Base-by-base conservation (phyloP, 129 eudicot species). In the Arctium minus region DNA sequence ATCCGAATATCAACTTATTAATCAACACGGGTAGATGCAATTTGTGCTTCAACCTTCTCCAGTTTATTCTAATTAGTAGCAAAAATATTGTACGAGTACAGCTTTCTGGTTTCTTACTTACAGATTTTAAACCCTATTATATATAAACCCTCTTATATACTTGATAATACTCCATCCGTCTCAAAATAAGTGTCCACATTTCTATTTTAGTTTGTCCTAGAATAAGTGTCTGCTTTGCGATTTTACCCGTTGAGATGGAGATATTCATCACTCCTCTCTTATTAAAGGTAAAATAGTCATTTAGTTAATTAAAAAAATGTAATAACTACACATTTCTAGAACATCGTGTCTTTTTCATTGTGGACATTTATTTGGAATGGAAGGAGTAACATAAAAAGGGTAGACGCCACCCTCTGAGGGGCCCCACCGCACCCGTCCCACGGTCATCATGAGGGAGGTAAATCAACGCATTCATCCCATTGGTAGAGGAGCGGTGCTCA, bases 21-120 rank as follows among this genome's bases (percentile, higher is more conserved):
- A 77, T 60, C 38, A 40, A 73, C 82, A 79, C 64, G 56, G 71
- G 72, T 32, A 18, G 71, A 80, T 18, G 70, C 22, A 30, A 68
- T 46, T 72, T 29, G 30, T 36, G 50, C 38, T 53, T 46, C 78
- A 27, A 72, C 42, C 42, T 79, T 79, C 64, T 75, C 67, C 27
- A 30, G 12, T 44, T 75, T 42, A 75, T 75, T 75, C 40, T 75
- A 46, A 75, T 15, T 46, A 11, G 79, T 75, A 13, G 79, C 5
- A 46, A 48, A 56, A 30, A 30, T 0, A 13, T 6, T 30, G 29
- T 75, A 56, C 27, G 29, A 3, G 67, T 56, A 56, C 8, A n/a
- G 6, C 27, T 56, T 56, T 56, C 67, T 56, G 67, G 67, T n/a
- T 56, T 56, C 67, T 56, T 56, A 46, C 67, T 56, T 56, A 10